Evolutionary conservation across 2,329 filamentous ascomycete genomes (phyloP).

Genomic region (Zymoseptoria tritici): DNA sequence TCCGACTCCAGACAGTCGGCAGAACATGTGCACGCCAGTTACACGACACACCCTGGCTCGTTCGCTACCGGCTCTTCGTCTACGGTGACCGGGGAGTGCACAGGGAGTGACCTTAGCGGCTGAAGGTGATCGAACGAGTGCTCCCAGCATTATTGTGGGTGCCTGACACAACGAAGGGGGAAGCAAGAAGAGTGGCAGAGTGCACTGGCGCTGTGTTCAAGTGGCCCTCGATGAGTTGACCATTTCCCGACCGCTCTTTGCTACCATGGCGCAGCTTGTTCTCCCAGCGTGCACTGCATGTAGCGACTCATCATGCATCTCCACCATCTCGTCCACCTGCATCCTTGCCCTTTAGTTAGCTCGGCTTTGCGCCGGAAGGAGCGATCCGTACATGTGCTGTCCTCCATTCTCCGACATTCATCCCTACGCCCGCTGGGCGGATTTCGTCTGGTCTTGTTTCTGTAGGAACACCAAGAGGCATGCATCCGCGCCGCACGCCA

Average conservation of each 20-base stretch:
- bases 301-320: not conserved
- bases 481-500: not conserved
- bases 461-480: not conserved
- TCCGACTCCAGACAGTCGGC: not conserved
- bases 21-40: not conserved
- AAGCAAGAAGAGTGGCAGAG: not conserved
- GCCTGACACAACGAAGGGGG: not conserved
- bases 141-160: not conserved
- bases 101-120: not conserved
- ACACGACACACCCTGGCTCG: slow-evolving; percentile 8
- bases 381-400: not conserved
- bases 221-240: not conserved
- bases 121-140: not conserved
- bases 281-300: not conserved
- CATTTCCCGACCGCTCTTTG: not conserved
- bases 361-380: not conserved
- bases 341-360: not conserved
- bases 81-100: not conserved
- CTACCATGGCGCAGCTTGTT: not conserved
- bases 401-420: not conserved
- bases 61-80: slow-evolving; percentile 18
- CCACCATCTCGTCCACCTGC: not conserved
- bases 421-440: not conserved
- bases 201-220: not conserved
- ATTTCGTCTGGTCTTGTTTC: not conserved